Conservation (phyloP, 2,329 filamentous ascomycete species). For the Aspergillus aculeatinus region DNA sequence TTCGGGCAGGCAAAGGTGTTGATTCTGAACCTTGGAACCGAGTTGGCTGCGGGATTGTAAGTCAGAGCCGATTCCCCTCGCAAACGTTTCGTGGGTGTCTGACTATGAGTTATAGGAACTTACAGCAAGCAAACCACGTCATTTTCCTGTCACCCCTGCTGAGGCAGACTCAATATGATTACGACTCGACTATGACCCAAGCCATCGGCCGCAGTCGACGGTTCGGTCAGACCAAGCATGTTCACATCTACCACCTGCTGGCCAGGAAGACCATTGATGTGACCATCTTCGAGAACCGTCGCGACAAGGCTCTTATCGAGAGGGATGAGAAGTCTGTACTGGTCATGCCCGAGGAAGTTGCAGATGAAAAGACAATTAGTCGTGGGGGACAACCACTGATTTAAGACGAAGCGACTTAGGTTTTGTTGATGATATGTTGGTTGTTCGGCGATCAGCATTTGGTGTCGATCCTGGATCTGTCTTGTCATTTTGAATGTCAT, state of each 20-base stretch:
- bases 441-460: not conserved
- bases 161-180: constrained; percentile 51
- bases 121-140: constrained; percentile 64
- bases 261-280: constrained; percentile 47
- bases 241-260: constrained; percentile 57
- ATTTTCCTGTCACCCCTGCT: constrained; percentile 62
- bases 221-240: constrained; percentile 57
- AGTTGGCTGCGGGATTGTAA: constrained; percentile 61
- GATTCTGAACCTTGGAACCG: constrained; percentile 57
- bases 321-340: constrained; percentile 22
- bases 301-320: constrained; percentile 30
- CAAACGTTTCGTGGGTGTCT: not conserved
- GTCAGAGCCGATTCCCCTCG: constrained; percentile 24
- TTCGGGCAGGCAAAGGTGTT: constrained; percentile 49
- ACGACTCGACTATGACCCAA: constrained; percentile 60
- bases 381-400: constrained; percentile 31
- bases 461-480: not conserved
- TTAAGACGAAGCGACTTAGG: constrained; percentile 27
- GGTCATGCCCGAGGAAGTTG: constrained; percentile 20
- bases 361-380: constrained; percentile 19
- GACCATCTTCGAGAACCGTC: constrained; percentile 42
- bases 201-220: constrained; percentile 62
- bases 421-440: not conserved
- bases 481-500: not conserved
- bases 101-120: constrained; percentile 48